Conservation (phyloP, 2,329 filamentous ascomycete genomes). For the Phialophora tarda region DNA sequence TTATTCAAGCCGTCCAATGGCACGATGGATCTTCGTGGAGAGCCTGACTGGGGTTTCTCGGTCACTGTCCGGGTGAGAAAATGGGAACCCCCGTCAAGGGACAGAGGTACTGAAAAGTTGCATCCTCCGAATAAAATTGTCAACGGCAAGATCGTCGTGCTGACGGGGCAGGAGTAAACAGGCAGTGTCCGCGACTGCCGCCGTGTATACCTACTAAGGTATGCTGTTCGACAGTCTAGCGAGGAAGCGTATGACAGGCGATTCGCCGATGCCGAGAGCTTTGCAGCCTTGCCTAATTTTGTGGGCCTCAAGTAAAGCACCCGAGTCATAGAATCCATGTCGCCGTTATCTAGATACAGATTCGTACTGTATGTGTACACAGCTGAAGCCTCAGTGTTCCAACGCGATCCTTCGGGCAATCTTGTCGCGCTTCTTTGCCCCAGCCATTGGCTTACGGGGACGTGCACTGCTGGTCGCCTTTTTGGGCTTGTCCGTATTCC, state of each 20-base stretch:
- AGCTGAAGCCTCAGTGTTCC: neutral
- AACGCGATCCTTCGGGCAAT: neutral
- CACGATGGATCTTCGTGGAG: neutral
- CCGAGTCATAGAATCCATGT: neutral
- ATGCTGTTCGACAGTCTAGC: neutral
- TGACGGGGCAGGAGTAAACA: neutral
- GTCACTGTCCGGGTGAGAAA: neutral
- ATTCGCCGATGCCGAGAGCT: neutral
- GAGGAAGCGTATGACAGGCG: neutral
- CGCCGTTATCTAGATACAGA: neutral
- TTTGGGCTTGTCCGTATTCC: constrained; percentile 28
- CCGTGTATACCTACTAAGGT: neutral
- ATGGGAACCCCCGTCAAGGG: neutral
- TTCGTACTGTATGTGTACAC: neutral
- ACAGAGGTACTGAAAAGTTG: neutral
- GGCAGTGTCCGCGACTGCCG: neutral
- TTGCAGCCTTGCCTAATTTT: neutral
- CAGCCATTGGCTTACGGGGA: constrained; percentile 34
- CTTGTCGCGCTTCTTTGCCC: constrained; percentile 32
- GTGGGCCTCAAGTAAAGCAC: neutral
- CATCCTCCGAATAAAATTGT: neutral
- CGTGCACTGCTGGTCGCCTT: constrained; percentile 25
- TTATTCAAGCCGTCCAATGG: neutral
- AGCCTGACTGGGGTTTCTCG: neutral
- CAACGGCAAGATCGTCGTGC: neutral